Conservation (phyloP, 805 yeast species). For the Metschnikowia lunata region DNA sequence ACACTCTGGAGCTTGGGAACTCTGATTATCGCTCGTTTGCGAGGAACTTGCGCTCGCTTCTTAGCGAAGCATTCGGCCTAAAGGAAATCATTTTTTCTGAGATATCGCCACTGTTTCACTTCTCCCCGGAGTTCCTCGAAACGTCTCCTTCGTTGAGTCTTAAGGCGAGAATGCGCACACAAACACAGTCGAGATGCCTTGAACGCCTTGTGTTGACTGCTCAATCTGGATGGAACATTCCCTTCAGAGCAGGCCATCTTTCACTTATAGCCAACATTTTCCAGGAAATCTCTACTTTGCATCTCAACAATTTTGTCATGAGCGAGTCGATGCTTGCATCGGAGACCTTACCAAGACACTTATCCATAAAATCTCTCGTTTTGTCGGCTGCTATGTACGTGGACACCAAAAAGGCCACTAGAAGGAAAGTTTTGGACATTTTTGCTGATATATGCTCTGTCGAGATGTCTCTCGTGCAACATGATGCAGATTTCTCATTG, state of each 20-base stretch:
- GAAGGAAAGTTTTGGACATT: constrained; percentile 24
- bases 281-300: constrained; percentile 36
- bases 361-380: constrained; percentile 10
- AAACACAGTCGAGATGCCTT: constrained; percentile 21
- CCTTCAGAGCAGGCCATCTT: constrained; percentile 42
- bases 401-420: constrained; percentile 13
- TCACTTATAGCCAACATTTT: constrained; percentile 42
- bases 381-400: constrained; percentile 14
- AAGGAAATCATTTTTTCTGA: constrained; percentile 38
- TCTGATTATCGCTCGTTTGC: constrained; percentile 25
- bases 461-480: constrained; percentile 34
- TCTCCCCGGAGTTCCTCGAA: constrained; percentile 21
- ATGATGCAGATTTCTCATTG: constrained; percentile 45
- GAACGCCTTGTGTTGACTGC: constrained; percentile 36
- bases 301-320: constrained; percentile 44
- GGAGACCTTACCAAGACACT: constrained; percentile 2
- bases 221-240: constrained; percentile 50
- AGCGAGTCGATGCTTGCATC: constrained; percentile 32
- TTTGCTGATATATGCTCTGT: constrained; percentile 39
- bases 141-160: constrained; percentile 7
- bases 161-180: constrained; percentile 15
- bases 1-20: constrained; percentile 16
- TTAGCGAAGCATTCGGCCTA: constrained; percentile 46
- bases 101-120: constrained; percentile 48
- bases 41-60: constrained; percentile 24